Conservation (phyloP, 2,329 filamentous ascomycete species). For the Chalaropsis ovoidea region DNA sequence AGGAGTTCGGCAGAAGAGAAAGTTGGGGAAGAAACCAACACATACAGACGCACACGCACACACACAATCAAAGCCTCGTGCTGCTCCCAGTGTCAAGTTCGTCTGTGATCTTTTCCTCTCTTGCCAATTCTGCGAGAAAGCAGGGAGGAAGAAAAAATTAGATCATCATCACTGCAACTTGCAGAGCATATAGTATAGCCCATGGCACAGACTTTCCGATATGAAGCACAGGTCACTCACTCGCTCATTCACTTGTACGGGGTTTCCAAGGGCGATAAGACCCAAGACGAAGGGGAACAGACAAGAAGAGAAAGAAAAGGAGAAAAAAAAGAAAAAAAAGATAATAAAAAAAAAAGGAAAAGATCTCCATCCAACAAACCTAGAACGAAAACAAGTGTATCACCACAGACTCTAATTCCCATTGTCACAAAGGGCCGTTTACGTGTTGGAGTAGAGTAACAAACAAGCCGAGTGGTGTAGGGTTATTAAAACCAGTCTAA, state of each 20-base stretch:
- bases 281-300: too few relatives aligned
- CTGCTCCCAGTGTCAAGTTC: neutral
- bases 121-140: too few relatives aligned
- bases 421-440: neutral
- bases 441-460: neutral
- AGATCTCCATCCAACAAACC: neutral
- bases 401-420: neutral
- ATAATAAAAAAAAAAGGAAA: neutral
- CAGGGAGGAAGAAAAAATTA: too few relatives aligned
- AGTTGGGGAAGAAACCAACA: neutral
- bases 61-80: neutral
- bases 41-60: too few relatives aligned
- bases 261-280: too few relatives aligned
- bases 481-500: neutral
- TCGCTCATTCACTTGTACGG: too few relatives aligned
- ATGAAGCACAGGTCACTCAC: too few relatives aligned
- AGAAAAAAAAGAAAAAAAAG: slow-evolving; percentile 1
- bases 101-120: too few relatives aligned
- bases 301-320: neutral
- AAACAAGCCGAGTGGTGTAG: neutral
- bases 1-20: neutral
- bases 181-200: neutral
- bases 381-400: neutral
- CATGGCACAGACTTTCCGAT: too few relatives aligned
- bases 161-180: too few relatives aligned